Conservation (phyloP, 495 filamentous ascomycete genomes). For the Penicillium bovifimosum region DNA sequence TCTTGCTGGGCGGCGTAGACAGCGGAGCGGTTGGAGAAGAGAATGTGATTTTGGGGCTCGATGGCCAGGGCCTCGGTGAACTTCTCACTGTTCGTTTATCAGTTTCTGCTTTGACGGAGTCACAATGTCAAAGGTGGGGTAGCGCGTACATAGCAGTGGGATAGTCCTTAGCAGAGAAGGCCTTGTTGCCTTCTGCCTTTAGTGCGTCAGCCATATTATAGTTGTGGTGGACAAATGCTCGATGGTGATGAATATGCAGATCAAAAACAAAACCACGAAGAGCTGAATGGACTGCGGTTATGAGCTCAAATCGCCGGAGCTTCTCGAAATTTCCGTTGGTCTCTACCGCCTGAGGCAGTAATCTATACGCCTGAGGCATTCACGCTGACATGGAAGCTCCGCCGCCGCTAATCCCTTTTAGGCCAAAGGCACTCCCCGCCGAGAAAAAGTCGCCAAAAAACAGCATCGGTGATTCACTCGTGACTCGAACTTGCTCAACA, state of each 20-base stretch:
- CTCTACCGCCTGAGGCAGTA: constrained; percentile 6
- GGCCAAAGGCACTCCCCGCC: constrained; percentile 22
- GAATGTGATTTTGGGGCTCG: constrained; percentile 84
- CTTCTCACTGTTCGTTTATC: constrained; percentile 59
- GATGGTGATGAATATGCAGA: constrained; percentile 4
- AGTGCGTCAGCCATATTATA: constrained; percentile 54
- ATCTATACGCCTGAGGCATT: constrained; percentile 25
- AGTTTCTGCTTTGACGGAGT: constrained; percentile 5
- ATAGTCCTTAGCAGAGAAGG: constrained; percentile 94
- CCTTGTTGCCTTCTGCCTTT: constrained; percentile 96
- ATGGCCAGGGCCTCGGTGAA: constrained; percentile 92
- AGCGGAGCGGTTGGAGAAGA: constrained; percentile 96
- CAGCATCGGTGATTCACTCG: constrained; percentile 22
- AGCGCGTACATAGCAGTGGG: constrained; percentile 81
- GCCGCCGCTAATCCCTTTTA: constrained; percentile 24
- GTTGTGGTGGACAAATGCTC: neutral
- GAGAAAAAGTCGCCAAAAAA: constrained; percentile 30
- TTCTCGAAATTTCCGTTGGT: constrained; percentile 48
- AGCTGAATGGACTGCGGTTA: constrained; percentile 11
- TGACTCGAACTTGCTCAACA: constrained; percentile 12
- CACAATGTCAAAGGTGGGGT: constrained; percentile 27
- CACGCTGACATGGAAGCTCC: constrained; percentile 18
- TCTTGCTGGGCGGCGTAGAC: constrained; percentile 90
- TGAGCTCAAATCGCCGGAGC: constrained; percentile 27
- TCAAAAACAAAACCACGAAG: constrained; percentile 1